Evolutionary conservation across 78 protist species (phyloP), one percentile per base, ranked within the genome.

Genomic region (Cavenderia fasciculata): DNA sequence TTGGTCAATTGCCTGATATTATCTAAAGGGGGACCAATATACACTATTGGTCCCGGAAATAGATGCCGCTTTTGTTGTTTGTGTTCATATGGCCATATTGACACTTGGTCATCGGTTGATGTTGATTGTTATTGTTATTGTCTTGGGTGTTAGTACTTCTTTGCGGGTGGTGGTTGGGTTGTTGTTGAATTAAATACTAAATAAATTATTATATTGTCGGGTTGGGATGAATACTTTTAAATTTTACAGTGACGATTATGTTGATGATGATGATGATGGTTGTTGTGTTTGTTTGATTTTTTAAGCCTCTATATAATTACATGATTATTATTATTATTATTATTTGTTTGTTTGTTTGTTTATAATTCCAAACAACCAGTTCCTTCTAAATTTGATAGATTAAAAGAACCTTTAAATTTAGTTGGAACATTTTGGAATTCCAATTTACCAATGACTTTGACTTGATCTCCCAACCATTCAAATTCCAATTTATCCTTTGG

Each of bases 361-460:
- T 12, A 16, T 38, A 75, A 36, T 43, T 56, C 69, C 33, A 82
- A 31, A 68, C 74, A 49, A 27, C 89, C 89, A 40, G 61, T 23
- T 56, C 89, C 89, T 82, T 82, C 76, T 14, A 82, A 56, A 25
- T 66, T 27, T 25, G 21, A 21, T 51, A 82, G 34, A 40, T 31
- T 52, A 43, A 82, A 82, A 29, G 66, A 36, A 23, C 69, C 89
- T 52, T 68, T 69, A 29, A 82, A 82, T 38, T 47, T 27, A 4
- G 79, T 49, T n/a, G 89, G 77, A 29, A 82, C 63, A 3, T 52
- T 38, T 68, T 82, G 89, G 36, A 82, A 82, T 34, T 82, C 89
- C 0, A 82, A 65, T 56, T 68, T 82, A 21, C 89, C 89, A 44
- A n/a, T 25, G 8, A 82, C 62, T 47, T 82, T 68, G 31, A 82